phyloP scores from a whole-genome alignment of 495 filamentous ascomycete genomes.

The Daldinia caldariorum region DNA sequence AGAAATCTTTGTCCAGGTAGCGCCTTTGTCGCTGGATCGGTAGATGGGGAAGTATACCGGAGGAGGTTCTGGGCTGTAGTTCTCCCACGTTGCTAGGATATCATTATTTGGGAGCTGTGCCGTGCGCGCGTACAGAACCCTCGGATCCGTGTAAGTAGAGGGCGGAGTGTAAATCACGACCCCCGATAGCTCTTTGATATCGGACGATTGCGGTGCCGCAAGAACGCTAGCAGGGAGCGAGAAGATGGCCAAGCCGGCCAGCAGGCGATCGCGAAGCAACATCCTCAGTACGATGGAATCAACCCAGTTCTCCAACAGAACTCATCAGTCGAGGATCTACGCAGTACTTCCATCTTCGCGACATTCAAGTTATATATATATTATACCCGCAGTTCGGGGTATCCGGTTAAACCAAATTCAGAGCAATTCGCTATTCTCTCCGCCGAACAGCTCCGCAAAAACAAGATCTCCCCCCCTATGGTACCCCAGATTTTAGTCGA shows the following conservation, averaged over 20 bases:
- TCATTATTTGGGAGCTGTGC: conserved; percentile 60
- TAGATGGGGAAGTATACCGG: conserved; percentile 72
- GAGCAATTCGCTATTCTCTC: conserved; percentile 28
- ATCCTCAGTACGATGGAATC: conserved; percentile 16
- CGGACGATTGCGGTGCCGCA: conserved; percentile 10
- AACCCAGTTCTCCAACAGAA: not conserved
- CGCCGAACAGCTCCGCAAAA: conserved; percentile 34
- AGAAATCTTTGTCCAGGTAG: conserved; percentile 70
- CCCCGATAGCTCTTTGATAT: conserved; percentile 25
- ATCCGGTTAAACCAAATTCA: conserved; percentile 25
- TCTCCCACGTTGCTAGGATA: conserved; percentile 73
- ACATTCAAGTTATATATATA: conserved; percentile 26
- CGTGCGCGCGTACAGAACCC: conserved; percentile 63
- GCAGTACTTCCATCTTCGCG: not conserved
- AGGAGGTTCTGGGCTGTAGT: conserved; percentile 67
- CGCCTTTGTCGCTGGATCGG: conserved; percentile 67
- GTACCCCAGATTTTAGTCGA: conserved; percentile 40
- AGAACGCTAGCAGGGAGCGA: conserved; percentile 3
- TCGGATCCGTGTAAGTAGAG: conserved; percentile 47
- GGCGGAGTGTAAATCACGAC: conserved; percentile 35
- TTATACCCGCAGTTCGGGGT: not conserved
- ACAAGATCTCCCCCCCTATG: conserved; percentile 25
- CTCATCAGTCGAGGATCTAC: conserved; percentile 19
- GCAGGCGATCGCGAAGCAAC: conserved; percentile 21
- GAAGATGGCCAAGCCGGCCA: conserved; percentile 25